Evolutionary conservation across 179 eudicot genomes (phyloP), one percentile per base, ranked within the genome.

Genomic region (Drosera spatulata): DNA sequence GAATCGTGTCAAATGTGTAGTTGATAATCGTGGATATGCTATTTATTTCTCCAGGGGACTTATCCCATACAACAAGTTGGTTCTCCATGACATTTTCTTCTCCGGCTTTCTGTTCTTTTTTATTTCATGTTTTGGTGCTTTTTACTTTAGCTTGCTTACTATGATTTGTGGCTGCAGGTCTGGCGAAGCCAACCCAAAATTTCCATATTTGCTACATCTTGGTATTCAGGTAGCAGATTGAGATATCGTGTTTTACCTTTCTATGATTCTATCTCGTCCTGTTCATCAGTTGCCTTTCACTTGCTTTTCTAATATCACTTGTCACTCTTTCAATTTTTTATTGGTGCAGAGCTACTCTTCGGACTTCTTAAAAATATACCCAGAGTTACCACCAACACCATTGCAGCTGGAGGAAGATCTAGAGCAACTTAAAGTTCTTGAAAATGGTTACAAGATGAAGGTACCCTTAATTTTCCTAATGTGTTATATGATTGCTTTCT

Each of bases 371-470:
- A 79, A 71, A 65, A 70, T 85, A 78, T 93, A 89, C 70, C 77
- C 96, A 0, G 78, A 81, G 68, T 85, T 93, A 37, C 70, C 83
- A 13, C 82, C 96, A 63, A 89, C 99, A 56, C 96, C 88, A 39
- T 68, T 93, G 71, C 96, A 93, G 71, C 84, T 93, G 14, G 97
- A 93, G 80, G 99, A 93, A 79, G 97, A 93, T 72, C 77, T 93
- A 64, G 95, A 93, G 67, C 99, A 93, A 69, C 79, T 93, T 15
- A 93, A 89, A 75, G 99, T 93, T 73, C 93, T 93, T 58, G 97
- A 93, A 68, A 89, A 93, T 66, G 99, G 99, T 51, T 93, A 86
- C 66, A 93, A 80, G 74, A 77, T 93, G 88, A 93, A 84, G 99
- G 97, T 89, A 64, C 33, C 33, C 33, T 40, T 41, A 15, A 6